These are phyloP conservation scores for Xerocomus brunneocitrinus DNA, from an alignment of 768 basidiomycete species.

Conservation along the genomic window DNA sequence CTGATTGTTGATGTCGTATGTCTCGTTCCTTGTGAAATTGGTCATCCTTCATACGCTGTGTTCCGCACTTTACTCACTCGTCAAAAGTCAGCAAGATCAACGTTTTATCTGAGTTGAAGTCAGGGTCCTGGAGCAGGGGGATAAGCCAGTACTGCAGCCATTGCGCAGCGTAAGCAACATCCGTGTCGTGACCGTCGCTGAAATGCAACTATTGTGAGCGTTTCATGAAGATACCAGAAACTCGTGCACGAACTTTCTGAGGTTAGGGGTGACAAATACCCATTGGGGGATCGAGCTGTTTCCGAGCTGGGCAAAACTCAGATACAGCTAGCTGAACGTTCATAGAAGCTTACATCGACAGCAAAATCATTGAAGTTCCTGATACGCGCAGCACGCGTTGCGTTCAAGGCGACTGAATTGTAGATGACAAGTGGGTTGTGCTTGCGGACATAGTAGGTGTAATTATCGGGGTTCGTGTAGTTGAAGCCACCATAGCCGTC, in stretches of 20 bases:
- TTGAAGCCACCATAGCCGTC: constrained; percentile 44
- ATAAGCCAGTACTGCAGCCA: constrained; percentile 50
- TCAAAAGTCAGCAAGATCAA: constrained; percentile 61
- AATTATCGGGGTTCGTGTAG: constrained; percentile 27
- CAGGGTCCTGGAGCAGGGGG: constrained; percentile 44
- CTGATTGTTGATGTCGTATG: constrained; percentile 38
- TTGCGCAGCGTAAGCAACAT: constrained; percentile 40
- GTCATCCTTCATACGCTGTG: background rate
- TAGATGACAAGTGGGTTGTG: constrained; percentile 50
- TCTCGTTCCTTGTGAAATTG: constrained; percentile 19
- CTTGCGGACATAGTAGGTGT: constrained; percentile 51
- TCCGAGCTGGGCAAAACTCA: constrained; percentile 19
- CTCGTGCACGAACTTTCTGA: constrained; percentile 23
- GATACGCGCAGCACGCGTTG: constrained; percentile 38
- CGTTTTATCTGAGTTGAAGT: constrained; percentile 52
- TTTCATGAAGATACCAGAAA: background rate
- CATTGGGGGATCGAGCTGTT: constrained; percentile 50
- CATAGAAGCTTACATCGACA: constrained; percentile 36
- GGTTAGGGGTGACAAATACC: constrained; percentile 59
- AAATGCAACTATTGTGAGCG: constrained; percentile 7
- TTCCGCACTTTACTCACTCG: constrained; percentile 36
- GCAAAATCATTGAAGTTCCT: constrained; percentile 62
- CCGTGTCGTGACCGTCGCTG: constrained; percentile 59
- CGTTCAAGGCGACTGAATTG: constrained; percentile 43
- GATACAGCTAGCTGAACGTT: too few species aligned